Base-by-base conservation (phyloP, 2,329 filamentous ascomycete genomes). In the Tolypocladium endophyticum region DNA sequence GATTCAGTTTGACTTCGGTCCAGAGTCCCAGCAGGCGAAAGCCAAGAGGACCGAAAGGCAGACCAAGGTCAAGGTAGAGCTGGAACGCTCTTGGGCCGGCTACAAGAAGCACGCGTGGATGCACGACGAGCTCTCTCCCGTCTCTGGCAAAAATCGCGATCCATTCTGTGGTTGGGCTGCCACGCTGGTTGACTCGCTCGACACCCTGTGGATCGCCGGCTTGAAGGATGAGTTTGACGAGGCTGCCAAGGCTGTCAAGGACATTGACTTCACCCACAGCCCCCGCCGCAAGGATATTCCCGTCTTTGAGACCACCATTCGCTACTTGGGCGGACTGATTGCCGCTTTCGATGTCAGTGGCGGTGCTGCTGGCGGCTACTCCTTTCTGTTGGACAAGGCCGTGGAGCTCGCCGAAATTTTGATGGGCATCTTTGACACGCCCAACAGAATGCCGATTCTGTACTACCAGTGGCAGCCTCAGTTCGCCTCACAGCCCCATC, bases 121-220 rank as follows among this genome's bases (percentile, higher is more conserved):
- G 62, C 89, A 95, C 66, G 94, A 97, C 69, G 94, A 97, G 75
- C 75, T 97, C 20, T 81, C 76, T 53, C 94, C 94, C 2, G 78
- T 93, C 12, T 82, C 84, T 36, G 86, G 86, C 57, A 77, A 75
- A 18, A 84, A 79, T 64, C 83, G 84, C 23, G 89, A 97, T 69
- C 90, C 91, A 0, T 97, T 97, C 72, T 93, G 91, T 69, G 90
- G 89, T 56, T 96, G 92, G 92, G 89, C 89, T 23, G 92, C 92
- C 20, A 95, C 92, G 0, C 71, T 96, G 62, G 89, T 96, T 6
- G 92, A 96, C 75, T 79, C 84, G 1, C 76, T 93, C 57, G 91
- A 96, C 69, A 92, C 90, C 0, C 77, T 96, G 3, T 95, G 89
- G 88, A 92, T 96, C 65, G 92, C 93, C 82, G 90, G 84, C 33